phyloP scores from a whole-genome alignment of 176 grass and related monocot genomes.

The Oryza brachyantha region DNA sequence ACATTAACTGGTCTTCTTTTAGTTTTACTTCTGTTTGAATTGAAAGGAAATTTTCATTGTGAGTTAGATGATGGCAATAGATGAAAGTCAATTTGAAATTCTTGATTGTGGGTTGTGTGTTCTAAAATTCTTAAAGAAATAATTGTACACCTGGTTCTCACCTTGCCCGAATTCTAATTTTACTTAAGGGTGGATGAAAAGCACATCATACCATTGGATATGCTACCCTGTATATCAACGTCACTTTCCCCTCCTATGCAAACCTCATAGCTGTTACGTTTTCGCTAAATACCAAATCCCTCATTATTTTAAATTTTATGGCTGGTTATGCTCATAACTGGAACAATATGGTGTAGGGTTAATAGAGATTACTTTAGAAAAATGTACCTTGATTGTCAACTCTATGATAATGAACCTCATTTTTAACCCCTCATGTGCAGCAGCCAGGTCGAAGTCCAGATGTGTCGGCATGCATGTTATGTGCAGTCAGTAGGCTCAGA shows the following conservation, averaged over 20 bases:
- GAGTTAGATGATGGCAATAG: background rate
- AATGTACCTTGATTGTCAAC: slow-evolving; percentile 29
- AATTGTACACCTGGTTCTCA: background rate
- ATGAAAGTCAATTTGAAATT: background rate
- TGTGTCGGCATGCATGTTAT: slow-evolving; percentile 38
- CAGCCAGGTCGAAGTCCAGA: slow-evolving; percentile 31
- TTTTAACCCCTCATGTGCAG: slow-evolving; percentile 43
- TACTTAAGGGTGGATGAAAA: background rate
- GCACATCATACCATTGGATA: slow-evolving; percentile 2
- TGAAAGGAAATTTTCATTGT: background rate
- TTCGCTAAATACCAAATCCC: background rate
- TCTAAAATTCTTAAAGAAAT: background rate
- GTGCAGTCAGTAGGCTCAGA: slow-evolving; percentile 22
- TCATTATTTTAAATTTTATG: slow-evolving; percentile 13
- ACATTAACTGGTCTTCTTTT: background rate
- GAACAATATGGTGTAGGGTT: slow-evolving; percentile 20
- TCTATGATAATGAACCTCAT: slow-evolving; percentile 23
- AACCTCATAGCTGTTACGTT: slow-evolving; percentile 3
- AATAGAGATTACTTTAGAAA: slow-evolving; percentile 9
- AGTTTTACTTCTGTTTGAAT: background rate
- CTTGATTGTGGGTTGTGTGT: background rate
- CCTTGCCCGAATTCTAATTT: background rate
- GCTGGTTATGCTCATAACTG: background rate
- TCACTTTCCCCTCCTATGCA: slow-evolving; percentile 2
- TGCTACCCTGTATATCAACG: background rate